Evolutionary conservation across 2,329 filamentous ascomycete species (phyloP), one percentile per base, ranked within the genome.

Genomic region (Zymoseptoria pseudotritici): DNA sequence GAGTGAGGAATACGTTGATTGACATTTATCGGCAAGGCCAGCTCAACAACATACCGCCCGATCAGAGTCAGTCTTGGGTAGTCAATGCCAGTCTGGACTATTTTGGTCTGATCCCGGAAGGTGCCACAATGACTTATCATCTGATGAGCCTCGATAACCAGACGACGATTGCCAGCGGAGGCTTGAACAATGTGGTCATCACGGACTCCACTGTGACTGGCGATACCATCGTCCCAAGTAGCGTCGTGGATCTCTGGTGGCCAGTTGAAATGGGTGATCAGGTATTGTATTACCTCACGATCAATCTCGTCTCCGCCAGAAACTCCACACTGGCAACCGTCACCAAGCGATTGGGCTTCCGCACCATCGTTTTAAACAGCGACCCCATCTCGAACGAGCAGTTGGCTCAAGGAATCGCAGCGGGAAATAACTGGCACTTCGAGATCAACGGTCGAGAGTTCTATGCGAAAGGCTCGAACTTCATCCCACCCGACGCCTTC

Each of bases 401-500:
- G 62, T 68, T 83, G 0, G 74, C 77, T 1, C 74, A 77, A 60
- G 83, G 84, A 1, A 80, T 85, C 61, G 77, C 80, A n/a, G 78
- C 79, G 0, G 82, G 82, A 7, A 80, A 79, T 51, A 82, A 83
- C 69, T 84, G 83, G 83, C 83, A 87, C 67, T 87, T 87, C 63
- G 83, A 87, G 67, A 78, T 87, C 61, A 87, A 87, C 61, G 84
- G 84, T 0, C 78, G 82, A 54, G 80, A 83, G 11, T 84, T 87
- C 64, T 87, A 85, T 65, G 83, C 82, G 2, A 86, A 86, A 67
- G 84, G 83, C 3, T 84, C 81, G 19, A 86, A 86, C 63, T 81
- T 86, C 63, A 84, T 86, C 55, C 83, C 84, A 0, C 83, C 82
- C 0, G 83, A 86, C 68, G 78, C 79, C 2, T 86, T 87, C 69